phyloP scores from a whole-genome alignment of 2,329 filamentous ascomycete genomes.

The Akanthomyces muscarius region DNA sequence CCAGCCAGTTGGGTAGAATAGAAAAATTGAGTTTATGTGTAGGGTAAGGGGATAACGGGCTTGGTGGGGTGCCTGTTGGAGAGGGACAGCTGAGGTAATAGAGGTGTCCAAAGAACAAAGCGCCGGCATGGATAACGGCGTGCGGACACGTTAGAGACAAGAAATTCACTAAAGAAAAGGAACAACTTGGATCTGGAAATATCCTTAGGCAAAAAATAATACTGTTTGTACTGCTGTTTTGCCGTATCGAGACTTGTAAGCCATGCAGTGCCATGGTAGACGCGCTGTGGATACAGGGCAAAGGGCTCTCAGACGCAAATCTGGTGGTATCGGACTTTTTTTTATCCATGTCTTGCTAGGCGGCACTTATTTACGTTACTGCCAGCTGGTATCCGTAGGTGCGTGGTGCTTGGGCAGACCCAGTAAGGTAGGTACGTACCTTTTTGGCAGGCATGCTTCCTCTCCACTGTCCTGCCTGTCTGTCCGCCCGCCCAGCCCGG shows the following conservation, averaged over 20 bases:
- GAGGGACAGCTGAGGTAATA: background rate
- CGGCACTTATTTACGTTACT: background rate
- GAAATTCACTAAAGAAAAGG: no score
- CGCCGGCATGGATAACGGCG: no score
- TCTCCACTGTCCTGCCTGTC: constrained; percentile 19
- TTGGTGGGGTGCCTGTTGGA: background rate
- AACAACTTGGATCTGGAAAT: no score
- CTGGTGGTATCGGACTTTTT: constrained; percentile 2
- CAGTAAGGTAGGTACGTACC: constrained; percentile 1
- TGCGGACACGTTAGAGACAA: no score
- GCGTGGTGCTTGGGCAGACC: background rate
- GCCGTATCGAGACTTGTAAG: background rate
- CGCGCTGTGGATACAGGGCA: background rate
- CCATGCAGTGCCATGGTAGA: background rate
- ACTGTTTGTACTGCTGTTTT: no score
- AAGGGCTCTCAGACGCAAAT: background rate
- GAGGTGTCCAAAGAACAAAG: background rate
- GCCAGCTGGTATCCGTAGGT: background rate
- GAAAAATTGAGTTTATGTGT: background rate
- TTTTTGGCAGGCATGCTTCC: constrained; percentile 22
- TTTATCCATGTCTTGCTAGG: background rate
- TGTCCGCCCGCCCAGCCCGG: background rate
- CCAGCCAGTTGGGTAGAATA: background rate
- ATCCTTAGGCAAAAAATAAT: no score
- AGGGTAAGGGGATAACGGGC: background rate